phyloP scores from a whole-genome alignment of 257 asterid genomes.

The Vinca minor region DNA sequence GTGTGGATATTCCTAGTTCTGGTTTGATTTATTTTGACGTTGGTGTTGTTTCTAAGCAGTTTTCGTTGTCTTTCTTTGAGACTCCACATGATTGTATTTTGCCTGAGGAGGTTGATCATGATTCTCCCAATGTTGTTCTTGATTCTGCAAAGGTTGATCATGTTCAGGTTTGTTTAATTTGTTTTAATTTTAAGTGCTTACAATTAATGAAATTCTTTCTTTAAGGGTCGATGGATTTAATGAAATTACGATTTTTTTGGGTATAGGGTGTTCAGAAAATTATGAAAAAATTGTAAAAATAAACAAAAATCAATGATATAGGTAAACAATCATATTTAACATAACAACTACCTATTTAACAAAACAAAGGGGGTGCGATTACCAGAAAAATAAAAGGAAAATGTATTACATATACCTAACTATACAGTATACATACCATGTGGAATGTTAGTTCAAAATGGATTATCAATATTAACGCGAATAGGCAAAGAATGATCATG shows the following conservation, averaged over 20 bases:
- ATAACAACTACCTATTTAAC: too few relatives aligned
- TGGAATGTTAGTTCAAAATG: too few relatives aligned
- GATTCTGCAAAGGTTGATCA: constrained; percentile 14
- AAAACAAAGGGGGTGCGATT: too few relatives aligned
- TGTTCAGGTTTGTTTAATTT: constrained; percentile 35
- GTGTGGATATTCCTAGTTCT: constrained; percentile 76
- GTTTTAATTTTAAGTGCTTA: background rate
- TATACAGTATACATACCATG: too few relatives aligned
- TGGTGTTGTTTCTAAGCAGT: constrained; percentile 74
- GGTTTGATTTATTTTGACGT: constrained; percentile 89
- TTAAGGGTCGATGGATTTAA: background rate
- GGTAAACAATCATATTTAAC: too few relatives aligned
- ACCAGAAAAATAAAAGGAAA: too few relatives aligned
- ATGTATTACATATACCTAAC: too few relatives aligned
- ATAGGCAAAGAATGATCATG: too few relatives aligned
- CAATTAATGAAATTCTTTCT: background rate
- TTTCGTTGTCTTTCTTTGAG: constrained; percentile 68
- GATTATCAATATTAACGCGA: too few relatives aligned
- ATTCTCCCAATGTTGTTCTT: constrained; percentile 4
- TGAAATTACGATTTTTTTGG: background rate
- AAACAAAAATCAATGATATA: too few relatives aligned
- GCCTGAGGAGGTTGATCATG: constrained; percentile 10
- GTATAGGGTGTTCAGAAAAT: background rate
- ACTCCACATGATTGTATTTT: constrained; percentile 63
- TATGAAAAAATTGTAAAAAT: too few relatives aligned